Evolutionary conservation across 208 protist genomes (phyloP), one percentile per base, ranked within the genome.

Genomic region (Leishmania mexicana): DNA sequence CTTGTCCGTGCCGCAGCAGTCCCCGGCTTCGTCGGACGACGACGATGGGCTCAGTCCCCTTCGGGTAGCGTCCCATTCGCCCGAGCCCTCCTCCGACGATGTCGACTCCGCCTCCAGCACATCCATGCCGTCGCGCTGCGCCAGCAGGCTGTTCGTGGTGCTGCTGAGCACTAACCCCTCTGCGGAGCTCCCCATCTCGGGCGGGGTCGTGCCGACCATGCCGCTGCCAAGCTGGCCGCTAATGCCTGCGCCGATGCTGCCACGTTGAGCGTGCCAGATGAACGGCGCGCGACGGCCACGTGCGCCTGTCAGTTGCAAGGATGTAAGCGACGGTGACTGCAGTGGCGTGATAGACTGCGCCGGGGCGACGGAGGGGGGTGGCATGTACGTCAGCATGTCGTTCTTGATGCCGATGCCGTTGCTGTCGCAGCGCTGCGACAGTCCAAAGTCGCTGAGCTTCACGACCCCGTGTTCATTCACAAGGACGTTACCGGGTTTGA

Each of bases 361-460:
- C 28, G 81, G 72, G 47, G 80, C 77, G 19, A 75, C 57, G 5
- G 85, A 84, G 47, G 62, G 57, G 19, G 83, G 78, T 2, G 88
- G 68, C 11, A 83, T 31, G 49, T 40, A 86, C 31, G 42, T 31
- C 53, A 91, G 75, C 31, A 76, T 64, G 11, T 72, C 80, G 70
- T 85, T 89, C 60, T 78, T 64, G 19, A 87, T 85, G 17, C 81
- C 82, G 2, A 49, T 71, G 35, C 88, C 85, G 54, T 47, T 72
- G 74, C 54, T 68, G 47, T 87, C 87, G 83, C 90, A 96, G 24
- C 86, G 85, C 84, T 92, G 88, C 58, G 88, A 98, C 67, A 99
- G 89, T 2, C 99, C 98, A 90, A 99, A 99, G 84, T 99, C 99
- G 83, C 93, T 97, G 24, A 99, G 87, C 90, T 99, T 99, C 51